Base-by-base conservation (phyloP, 2,329 filamentous ascomycete species). In the Scleromitrula shiraiana region DNA sequence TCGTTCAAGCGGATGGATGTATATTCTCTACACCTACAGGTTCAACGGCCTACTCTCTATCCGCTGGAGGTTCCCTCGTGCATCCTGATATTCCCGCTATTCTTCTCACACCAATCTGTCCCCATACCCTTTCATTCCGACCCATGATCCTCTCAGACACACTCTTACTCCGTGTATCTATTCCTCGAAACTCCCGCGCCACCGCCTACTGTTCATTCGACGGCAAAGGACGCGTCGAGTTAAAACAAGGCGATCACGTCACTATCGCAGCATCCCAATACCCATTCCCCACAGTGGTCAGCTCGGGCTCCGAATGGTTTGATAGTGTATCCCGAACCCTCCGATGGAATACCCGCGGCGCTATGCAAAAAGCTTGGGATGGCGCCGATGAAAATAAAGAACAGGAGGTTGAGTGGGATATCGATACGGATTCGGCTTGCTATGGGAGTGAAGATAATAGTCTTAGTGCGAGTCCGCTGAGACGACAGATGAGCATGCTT, bases 131-230 rank as follows among this genome's bases (percentile, higher is more conserved):
- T 14, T 95, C 88, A 12, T 98, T 98, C 78, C 82, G 93, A 8
- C 93, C 93, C 27, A 97, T 98, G 93, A 86, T 98, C 7, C 80
- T 98, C 41, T 95, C 89, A 41, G 93, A 98, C 69, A 93, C 87
- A 48, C 88, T 96, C 75, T 82, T 90, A 14, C 79, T 98, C 52
- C 88, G 90, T 42, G 87, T 98, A 44, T 85, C 85, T 5, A 83
- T 98, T 10, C 93, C 93, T 0, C 76, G 77, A 53, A 82, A 83
- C 61, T 94, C 88, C 32, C 85, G 93, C 39, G 91, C 90, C 14
- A 95, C 89, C 0, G 93, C 93, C 1, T 96, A 96, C 73, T 96
- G 91, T 64, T 88, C 89, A 33, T 98, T 98, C 64, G 93, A 98
- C 64, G 93, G 93, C 66, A 98, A 97, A 67, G 90, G 89, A 48